A percentile compares a stretch with the other conserved stretches of the same genome.
These are phyloP conservation scores for Acorus gramineus DNA, from an alignment of 106 monocot species.

Conservation along the genomic window DNA sequence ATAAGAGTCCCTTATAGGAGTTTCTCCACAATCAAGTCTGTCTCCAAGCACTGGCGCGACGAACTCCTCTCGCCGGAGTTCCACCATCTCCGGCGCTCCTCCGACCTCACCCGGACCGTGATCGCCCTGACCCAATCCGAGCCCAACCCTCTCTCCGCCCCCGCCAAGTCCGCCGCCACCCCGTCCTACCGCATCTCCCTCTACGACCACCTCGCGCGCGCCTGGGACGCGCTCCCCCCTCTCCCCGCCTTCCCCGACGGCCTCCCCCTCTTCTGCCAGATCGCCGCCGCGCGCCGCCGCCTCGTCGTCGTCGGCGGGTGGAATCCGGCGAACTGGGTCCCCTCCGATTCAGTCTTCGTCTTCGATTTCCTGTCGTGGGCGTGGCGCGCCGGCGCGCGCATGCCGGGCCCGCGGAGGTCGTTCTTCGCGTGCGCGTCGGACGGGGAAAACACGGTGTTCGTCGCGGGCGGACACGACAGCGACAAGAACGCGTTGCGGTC, in stretches of 20 bases:
- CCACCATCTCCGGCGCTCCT: slow-evolving; percentile 25
- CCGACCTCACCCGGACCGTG: slow-evolving; percentile 13
- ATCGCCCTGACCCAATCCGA: slow-evolving; percentile 28
- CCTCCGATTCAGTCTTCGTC: slow-evolving; percentile 15
- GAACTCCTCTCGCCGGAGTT: slow-evolving; percentile 36
- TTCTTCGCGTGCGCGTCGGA: slow-evolving; percentile 31
- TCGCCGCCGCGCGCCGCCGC: slow-evolving; percentile 3
- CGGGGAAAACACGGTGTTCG: slow-evolving; percentile 7
- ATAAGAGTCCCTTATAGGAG: slow-evolving; percentile 31
- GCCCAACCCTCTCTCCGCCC: background rate
- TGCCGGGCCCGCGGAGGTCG: slow-evolving; percentile 19
- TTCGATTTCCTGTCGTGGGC: slow-evolving; percentile 10
- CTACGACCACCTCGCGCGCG: slow-evolving; percentile 11
- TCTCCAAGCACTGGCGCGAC: slow-evolving; percentile 31
- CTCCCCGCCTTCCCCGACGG: slow-evolving; percentile 6
- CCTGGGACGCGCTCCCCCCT: slow-evolving; percentile 9
- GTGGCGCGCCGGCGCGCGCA: slow-evolving; percentile 11
- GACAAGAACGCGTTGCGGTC: slow-evolving; percentile 26
- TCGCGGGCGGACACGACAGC: slow-evolving; percentile 29
- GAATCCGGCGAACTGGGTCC: slow-evolving; percentile 10
- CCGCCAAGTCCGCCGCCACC: slow-evolving; percentile 15
- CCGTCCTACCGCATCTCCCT: slow-evolving; percentile 14
- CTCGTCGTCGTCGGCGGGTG: slow-evolving; percentile 23
- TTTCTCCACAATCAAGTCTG: slow-evolving; percentile 22
- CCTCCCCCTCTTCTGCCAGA: slow-evolving; percentile 26